Evolutionary conservation across 257 asterid species (phyloP).

Genomic region (Anisodus acutangulus): DNA sequence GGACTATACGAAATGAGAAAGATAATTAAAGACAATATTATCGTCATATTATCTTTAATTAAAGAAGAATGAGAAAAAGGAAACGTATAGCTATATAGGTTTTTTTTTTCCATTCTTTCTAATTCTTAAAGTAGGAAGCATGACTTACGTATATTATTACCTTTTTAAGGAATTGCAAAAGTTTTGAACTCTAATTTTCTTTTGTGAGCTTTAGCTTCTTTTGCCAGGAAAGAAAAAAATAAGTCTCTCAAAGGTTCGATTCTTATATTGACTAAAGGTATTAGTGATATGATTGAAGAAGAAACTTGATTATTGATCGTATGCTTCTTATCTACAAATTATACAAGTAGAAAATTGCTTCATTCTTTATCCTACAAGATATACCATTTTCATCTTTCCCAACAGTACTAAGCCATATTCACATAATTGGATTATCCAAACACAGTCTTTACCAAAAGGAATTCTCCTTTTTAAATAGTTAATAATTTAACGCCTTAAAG

Average conservation of each 20-base stretch:
- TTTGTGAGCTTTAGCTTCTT: not conserved
- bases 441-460: not conserved
- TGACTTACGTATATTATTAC: not conserved
- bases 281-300: not conserved
- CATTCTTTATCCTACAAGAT: constrained; percentile 5
- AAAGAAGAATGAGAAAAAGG: not conserved
- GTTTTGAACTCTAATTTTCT: not conserved
- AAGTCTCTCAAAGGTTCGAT: not conserved
- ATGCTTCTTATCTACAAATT: not conserved
- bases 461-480: not conserved
- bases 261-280: not conserved
- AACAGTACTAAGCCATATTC: not conserved
- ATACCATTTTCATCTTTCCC: not conserved
- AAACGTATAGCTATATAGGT: not conserved
- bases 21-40: not conserved
- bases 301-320: not conserved
- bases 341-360: not conserved
- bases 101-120: too few species aligned
- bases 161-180: not conserved
- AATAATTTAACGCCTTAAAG: not conserved
- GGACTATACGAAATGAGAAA: too few species aligned
- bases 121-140: not conserved
- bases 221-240: not conserved
- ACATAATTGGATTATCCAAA: not conserved
- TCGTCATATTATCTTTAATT: not conserved